These are phyloP conservation scores for Lepidium campestre DNA, from an alignment of 441 rosid genomes.

Conservation along the genomic window DNA sequence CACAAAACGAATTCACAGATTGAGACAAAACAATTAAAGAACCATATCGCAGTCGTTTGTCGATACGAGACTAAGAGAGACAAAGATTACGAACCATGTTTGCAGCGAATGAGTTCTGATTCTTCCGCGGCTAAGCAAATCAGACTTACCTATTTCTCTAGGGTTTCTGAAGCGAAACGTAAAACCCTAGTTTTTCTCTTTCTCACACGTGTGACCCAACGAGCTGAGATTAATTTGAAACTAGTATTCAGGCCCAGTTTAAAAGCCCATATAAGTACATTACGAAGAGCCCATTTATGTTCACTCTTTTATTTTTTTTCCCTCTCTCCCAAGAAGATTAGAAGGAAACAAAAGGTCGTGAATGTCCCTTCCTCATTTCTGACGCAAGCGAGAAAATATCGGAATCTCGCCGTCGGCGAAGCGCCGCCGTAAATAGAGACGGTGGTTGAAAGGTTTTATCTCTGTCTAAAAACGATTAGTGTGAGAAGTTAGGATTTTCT, in stretches of 20 bases:
- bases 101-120: constrained; percentile 1
- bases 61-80: background rate
- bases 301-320: background rate
- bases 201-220: background rate
- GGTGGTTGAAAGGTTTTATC: background rate
- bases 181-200: constrained; percentile 1
- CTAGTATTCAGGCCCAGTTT: background rate
- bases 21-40: background rate
- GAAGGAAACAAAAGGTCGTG: constrained; percentile 15
- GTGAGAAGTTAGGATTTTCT: background rate
- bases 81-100: constrained; percentile 10
- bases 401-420: constrained; percentile 17
- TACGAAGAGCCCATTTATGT: background rate
- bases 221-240: background rate
- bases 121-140: constrained; percentile 1
- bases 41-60: background rate
- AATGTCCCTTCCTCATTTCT: constrained; percentile 20
- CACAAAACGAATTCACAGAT: background rate
- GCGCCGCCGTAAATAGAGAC: background rate
- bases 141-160: background rate
- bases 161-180: background rate
- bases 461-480: background rate
- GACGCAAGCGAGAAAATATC: constrained; percentile 22
- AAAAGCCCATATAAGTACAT: background rate
- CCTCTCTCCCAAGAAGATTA: constrained; percentile 12